A percentile compares a stretch with the other conserved stretches of the same genome.
Evolutionary conservation across 257 asterid species (phyloP).

Genomic region (Solanum lycopersicoides): DNA sequence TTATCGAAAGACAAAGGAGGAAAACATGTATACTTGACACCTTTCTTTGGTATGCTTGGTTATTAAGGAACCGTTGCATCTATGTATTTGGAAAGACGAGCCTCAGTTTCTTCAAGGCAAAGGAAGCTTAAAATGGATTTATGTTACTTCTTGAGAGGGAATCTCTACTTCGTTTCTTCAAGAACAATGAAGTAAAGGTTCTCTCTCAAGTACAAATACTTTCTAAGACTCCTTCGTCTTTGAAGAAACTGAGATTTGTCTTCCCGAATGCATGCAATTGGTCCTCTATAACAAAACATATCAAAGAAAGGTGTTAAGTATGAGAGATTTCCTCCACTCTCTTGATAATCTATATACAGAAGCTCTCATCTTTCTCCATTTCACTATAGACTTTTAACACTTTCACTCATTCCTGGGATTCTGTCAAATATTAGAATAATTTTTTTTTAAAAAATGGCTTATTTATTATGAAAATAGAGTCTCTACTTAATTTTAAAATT

Average conservation of each 20-base stretch:
- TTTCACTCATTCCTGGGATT: constrained; percentile 67
- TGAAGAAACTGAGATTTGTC: constrained; percentile 44
- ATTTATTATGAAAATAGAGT: not conserved
- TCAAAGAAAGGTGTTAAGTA: constrained; percentile 67
- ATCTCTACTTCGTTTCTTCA: constrained; percentile 40
- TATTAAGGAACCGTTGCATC: too few relatives aligned
- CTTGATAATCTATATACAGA: constrained; percentile 39
- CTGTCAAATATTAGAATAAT: constrained; percentile 39
- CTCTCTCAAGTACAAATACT: constrained; percentile 48
- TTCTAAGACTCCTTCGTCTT: constrained; percentile 36
- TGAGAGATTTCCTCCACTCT: constrained; percentile 54
- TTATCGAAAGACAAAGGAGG: too few relatives aligned
- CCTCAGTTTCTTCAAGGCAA: constrained; percentile 42
- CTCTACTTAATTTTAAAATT: not conserved
- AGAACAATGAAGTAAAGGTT: constrained; percentile 39
- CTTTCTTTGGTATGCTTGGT: too few relatives aligned
- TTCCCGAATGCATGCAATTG: constrained; percentile 62
- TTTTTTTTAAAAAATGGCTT: not conserved
- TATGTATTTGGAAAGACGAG: constrained; percentile 34
- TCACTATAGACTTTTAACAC: constrained; percentile 32
- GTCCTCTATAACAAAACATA: constrained; percentile 67
- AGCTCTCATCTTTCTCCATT: constrained; percentile 80
- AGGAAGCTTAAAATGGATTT: constrained; percentile 31
- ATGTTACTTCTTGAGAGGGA: constrained; percentile 46
- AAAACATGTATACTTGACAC: too few relatives aligned